A percentile compares a stretch with the other conserved stretches of the same genome.
These are phyloP conservation scores for Saccharomycopsis fermentans DNA, from an alignment of 805 yeast species.

Conservation along the genomic window DNA sequence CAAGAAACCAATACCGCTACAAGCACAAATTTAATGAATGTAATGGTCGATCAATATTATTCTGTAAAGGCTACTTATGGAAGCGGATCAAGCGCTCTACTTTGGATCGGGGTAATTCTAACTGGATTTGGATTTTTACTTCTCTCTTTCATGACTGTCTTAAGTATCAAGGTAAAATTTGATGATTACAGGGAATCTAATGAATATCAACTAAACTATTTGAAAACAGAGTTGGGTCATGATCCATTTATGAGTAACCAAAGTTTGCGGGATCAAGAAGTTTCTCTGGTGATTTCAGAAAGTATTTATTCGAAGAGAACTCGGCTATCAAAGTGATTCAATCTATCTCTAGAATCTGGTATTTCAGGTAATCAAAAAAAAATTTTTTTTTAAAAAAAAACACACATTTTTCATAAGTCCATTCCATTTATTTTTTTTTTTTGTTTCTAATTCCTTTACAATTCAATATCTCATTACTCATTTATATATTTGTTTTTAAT, in stretches of 20 bases:
- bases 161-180: neutral
- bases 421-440: no score
- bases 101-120: slow-evolving; percentile 18
- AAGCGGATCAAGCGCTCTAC: slow-evolving; percentile 13
- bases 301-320: neutral
- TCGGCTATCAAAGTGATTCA: neutral
- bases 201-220: neutral
- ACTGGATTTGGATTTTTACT: neutral
- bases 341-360: no score
- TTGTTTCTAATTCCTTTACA: no score
- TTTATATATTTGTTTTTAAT: no score
- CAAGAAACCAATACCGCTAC: slow-evolving; percentile 19
- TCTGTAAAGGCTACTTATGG: slow-evolving; percentile 17
- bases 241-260: neutral
- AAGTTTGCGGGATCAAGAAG: neutral
- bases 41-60: slow-evolving; percentile 18
- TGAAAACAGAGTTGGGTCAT: neutral
- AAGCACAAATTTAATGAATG: slow-evolving; percentile 16
- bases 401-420: no score
- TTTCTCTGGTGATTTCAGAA: neutral
- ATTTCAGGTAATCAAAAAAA: no score
- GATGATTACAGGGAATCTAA: neutral
- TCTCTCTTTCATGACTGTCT: neutral
- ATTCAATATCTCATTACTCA: no score
- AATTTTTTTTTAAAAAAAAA: no score